These are phyloP conservation scores for Scytalidium lignicola DNA, from an alignment of 2,329 filamentous ascomycete species.

Conservation along the genomic window DNA sequence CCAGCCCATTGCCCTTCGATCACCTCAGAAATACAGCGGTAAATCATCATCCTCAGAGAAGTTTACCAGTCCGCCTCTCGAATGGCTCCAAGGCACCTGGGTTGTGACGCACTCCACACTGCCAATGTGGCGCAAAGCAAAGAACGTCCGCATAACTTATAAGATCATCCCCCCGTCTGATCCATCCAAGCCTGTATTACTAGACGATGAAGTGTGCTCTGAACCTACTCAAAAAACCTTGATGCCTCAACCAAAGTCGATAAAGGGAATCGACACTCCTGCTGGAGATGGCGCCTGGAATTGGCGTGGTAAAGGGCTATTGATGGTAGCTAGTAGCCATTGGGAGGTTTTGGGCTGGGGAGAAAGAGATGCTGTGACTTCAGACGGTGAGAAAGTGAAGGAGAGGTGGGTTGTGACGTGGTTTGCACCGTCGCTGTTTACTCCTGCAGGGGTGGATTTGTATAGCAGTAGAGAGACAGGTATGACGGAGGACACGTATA, in stretches of 20 bases:
- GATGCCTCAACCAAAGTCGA: conserved; percentile 47
- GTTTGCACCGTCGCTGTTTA: conserved; percentile 80
- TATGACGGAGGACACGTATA: conserved; percentile 50
- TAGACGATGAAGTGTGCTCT: conserved; percentile 73
- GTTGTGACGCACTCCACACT: conserved; percentile 71
- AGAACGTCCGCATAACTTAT: conserved; percentile 79
- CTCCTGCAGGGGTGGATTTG: conserved; percentile 74
- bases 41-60: background rate
- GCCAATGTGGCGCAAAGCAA: conserved; percentile 73
- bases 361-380: conserved; percentile 31
- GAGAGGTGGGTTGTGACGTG: conserved; percentile 72
- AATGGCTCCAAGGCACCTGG: conserved; percentile 65
- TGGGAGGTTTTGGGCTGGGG: conserved; percentile 83
- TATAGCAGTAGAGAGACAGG: conserved; percentile 63
- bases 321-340: conserved; percentile 66
- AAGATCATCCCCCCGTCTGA: conserved; percentile 37
- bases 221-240: conserved; percentile 37
- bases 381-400: conserved; percentile 22
- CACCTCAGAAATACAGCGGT: background rate
- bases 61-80: conserved; percentile 39
- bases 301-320: conserved; percentile 73
- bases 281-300: conserved; percentile 49
- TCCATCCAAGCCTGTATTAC: conserved; percentile 11
- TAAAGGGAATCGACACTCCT: conserved; percentile 60
- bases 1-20: background rate